Base-by-base conservation (phyloP, 2,329 filamentous ascomycete species). In the Scytalidium lignicola region DNA sequence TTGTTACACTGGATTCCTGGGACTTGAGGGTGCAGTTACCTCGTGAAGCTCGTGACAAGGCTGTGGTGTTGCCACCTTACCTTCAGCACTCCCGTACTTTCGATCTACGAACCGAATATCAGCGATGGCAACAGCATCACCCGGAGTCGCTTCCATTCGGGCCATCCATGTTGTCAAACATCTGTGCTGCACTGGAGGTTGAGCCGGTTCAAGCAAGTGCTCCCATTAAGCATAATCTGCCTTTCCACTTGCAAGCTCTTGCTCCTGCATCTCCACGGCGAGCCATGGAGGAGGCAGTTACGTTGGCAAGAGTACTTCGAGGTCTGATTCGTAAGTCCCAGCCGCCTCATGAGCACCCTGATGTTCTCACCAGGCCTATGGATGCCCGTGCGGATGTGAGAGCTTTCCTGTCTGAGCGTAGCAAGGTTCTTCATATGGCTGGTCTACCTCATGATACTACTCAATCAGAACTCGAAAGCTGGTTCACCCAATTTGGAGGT, bases 401-500 rank as follows among this genome's bases (percentile, higher is more conserved):
- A 59, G 93, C 93, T 47, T 99, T 99, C 73, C 75, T 99, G 50
- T 90, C 90, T 2, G 93, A 99, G 73, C 84, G 93, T 53, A 96
- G 91, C 76, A 99, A 99, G 73, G 92, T 99, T 37, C 81, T 99
- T 49, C 93, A 99, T 70, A 92, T 99, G 85, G 96, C 91, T 62
- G 93, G 93, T 44, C 79, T 99, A 46, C 93, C 93, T 41, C 93
- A 99, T 67, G 93, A 99, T 63, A 99, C 93, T 29, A 99, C 93
- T 1, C 93, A 99, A 72, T 97, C 92, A 3, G 93, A 99, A 73
- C 80, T 99, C 20, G 93, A 99, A 74, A 96, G 91, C 72, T 99
- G 93, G 93, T 99, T 97, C 67, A 99, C 93, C 23, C 93, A 99
- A 70, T 99, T 96, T 66, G 93, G 93, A 56, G 93, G 93, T 44